Evolutionary conservation across 805 yeast species (phyloP).

Genomic region (Candida yuanshanica): DNA sequence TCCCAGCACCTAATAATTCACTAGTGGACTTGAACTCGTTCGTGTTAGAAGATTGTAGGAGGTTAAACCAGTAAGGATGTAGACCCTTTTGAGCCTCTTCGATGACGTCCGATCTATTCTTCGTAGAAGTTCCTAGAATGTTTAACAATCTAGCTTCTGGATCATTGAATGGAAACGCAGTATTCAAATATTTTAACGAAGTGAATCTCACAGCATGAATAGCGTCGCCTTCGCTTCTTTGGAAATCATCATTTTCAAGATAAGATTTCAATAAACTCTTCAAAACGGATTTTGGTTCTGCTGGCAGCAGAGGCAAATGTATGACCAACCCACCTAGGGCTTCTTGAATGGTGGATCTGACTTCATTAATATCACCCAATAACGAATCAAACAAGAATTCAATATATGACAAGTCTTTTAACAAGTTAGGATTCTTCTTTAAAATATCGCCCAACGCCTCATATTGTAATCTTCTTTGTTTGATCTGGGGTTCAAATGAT

Average conservation of each 20-base stretch:
- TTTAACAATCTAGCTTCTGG: conserved; percentile 62
- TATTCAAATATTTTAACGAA: conserved; percentile 59
- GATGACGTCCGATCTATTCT: conserved; percentile 62
- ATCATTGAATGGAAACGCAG: conserved; percentile 62
- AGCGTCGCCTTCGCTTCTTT: conserved; percentile 24
- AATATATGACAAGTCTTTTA: conserved; percentile 44
- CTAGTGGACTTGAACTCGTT: conserved; percentile 37
- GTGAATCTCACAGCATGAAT: conserved; percentile 53
- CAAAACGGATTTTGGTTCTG: conserved; percentile 34
- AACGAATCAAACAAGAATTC: conserved; percentile 69
- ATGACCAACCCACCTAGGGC: conserved; percentile 55
- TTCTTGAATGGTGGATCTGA: conserved; percentile 66
- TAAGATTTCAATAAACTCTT: conserved; percentile 32
- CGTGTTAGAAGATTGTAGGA: conserved; percentile 42
- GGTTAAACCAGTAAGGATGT: conserved; percentile 74
- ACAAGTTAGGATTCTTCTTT: conserved; percentile 37
- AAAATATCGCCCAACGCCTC: conserved; percentile 72
- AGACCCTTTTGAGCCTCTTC: conserved; percentile 80
- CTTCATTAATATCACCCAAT: conserved; percentile 54
- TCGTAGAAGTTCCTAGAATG: conserved; percentile 52
- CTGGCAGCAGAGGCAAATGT: conserved; percentile 38
- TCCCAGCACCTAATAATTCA: conserved; percentile 36
- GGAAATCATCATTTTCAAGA: conserved; percentile 30
- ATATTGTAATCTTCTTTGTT: conserved; percentile 60
- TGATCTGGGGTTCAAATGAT: conserved; percentile 28